phyloP scores from a whole-genome alignment of 257 asterid species.

The Penstemon davidsonii region DNA sequence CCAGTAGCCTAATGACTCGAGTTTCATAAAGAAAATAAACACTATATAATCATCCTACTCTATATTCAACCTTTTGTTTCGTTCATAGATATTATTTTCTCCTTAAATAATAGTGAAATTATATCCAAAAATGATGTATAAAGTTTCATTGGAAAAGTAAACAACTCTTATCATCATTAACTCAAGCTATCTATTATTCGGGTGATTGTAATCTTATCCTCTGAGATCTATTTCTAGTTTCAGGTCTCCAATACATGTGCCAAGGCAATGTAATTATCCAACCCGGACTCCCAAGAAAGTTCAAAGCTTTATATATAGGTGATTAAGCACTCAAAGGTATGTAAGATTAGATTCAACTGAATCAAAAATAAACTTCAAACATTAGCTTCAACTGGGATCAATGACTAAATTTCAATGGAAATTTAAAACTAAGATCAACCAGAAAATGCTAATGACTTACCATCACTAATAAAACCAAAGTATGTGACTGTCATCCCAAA shows the following conservation, averaged over 20 bases:
- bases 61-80: no score
- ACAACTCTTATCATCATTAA: no score
- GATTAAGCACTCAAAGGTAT: slow-evolving; percentile 9
- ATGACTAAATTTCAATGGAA: not conserved
- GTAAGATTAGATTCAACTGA: slow-evolving; percentile 4
- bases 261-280: not conserved
- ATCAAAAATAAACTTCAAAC: slow-evolving; percentile 18
- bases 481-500: slow-evolving; percentile 90
- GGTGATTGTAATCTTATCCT: not conserved
- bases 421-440: slow-evolving; percentile 3
- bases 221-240: not conserved
- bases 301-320: no score
- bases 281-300: no score
- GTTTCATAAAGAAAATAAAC: no score
- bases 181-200: no score
- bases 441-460: slow-evolving; percentile 42
- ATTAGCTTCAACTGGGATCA: slow-evolving; percentile 14
- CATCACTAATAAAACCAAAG: slow-evolving; percentile 94
- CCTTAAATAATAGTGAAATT: no score
- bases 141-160: no score
- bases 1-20: no score
- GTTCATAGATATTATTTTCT: no score
- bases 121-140: no score
- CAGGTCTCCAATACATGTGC: not conserved
- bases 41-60: no score